Evolutionary conservation across 768 basidiomycete genomes (phyloP), one percentile per base, ranked within the genome.

Genomic region (Rubroboletus satanas): DNA sequence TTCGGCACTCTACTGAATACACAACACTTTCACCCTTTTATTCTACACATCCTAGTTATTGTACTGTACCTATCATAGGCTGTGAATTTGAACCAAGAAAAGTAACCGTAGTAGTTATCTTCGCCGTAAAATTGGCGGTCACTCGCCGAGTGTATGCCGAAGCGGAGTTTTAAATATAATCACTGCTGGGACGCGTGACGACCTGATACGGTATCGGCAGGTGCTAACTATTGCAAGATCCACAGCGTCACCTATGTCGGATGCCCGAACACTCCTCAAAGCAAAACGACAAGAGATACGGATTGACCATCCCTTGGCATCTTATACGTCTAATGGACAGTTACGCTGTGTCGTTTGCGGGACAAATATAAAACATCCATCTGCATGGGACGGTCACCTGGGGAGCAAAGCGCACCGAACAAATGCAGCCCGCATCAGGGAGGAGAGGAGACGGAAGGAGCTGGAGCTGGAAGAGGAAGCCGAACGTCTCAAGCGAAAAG

Each of bases 351-450:
- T 75, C 5, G 79, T 83, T 26, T 93, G 90, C 64, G 77, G 77
- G 2, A 78, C 74, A 11, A 54, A 71, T 18, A 77, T 93, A 53
- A 93, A 91, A 63, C 83, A 90, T 63, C 79, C 88, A 4, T 82
- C 87, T 26, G 87, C 87, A n/a, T 93, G 90, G 90, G 84, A 90
- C 55, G 89, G 90, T 21, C 90, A 93, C 71, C 68, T 93, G 18
- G 90, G 86, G 12, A 90, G 87, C 73, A 93, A 93, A 72, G 71
- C 71, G 2, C 90, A 93, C 66, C 83, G 90, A 33, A 84, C 77
- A 38, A 85, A 82, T 63, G 83, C 85, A 17, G 76, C 77, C 11
- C 79, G 80, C 17, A 64, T 84, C 42, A 81, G 77, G 57, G 83
- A 84, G 63, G 82, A 85, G 54, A 72, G 68, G 50, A 60, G 61